A percentile compares a stretch with the other conserved stretches of the same genome.
Conservation (phyloP, 2,329 filamentous ascomycete species). For the Cryphonectria naterciae region DNA sequence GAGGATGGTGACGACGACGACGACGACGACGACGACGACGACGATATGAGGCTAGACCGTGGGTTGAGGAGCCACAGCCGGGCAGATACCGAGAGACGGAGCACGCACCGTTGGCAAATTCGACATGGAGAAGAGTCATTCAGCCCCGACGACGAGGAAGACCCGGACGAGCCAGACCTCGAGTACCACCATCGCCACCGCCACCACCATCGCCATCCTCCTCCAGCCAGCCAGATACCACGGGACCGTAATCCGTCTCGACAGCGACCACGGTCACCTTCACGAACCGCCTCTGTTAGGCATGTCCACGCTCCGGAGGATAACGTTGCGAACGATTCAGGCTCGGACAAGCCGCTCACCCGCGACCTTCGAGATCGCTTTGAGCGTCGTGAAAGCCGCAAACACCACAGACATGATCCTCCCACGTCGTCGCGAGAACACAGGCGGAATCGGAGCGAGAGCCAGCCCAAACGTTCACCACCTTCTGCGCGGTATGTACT, state of each 20-base stretch:
- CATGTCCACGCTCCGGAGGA: slow-evolving; percentile 23
- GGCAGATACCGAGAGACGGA: slow-evolving; percentile 20
- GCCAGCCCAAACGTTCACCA: slow-evolving; percentile 33
- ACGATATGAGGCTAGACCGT: background rate
- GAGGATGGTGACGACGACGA: background rate
- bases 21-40: background rate
- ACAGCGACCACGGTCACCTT: slow-evolving; percentile 31
- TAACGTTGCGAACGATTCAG: slow-evolving; percentile 17
- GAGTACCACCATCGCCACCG: background rate
- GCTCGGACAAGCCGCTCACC: slow-evolving; percentile 30
- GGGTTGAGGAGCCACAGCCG: slow-evolving; percentile 18
- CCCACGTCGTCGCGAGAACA: slow-evolving; percentile 33
- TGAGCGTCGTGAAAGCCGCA: slow-evolving; percentile 27
- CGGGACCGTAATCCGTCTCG: slow-evolving; percentile 15
- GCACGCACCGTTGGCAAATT: slow-evolving; percentile 17
- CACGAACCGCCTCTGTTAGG: slow-evolving; percentile 33
- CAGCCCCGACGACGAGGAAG: slow-evolving; percentile 28
- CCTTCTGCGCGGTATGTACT: slow-evolving; percentile 39
- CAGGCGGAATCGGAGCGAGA: slow-evolving; percentile 33
- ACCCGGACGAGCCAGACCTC: slow-evolving; percentile 27
- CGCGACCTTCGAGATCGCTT: slow-evolving; percentile 28
- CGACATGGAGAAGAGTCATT: slow-evolving; percentile 7
- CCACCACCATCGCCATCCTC: slow-evolving; percentile 30
- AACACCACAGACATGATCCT: slow-evolving; percentile 34
- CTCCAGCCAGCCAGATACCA: slow-evolving; percentile 22